Base-by-base conservation (phyloP, 257 asterid species). In the Solanum neorickii region DNA sequence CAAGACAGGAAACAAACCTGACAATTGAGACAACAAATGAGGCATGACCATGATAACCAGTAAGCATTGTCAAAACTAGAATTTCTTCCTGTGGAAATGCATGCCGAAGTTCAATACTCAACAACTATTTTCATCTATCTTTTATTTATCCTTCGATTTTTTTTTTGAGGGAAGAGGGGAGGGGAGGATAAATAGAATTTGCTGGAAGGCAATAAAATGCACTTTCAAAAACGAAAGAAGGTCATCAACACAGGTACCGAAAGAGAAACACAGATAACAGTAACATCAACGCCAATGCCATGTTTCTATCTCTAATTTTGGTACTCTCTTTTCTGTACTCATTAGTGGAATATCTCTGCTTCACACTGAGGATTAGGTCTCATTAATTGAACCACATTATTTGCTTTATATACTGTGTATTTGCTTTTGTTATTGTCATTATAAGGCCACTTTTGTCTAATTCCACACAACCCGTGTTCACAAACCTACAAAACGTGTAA, bases 1-100 rank as follows among this genome's bases (percentile, higher is more conserved):
- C 92, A 83, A 96, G 92, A 91, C 95, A 94, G 13, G 99, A 92
- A 87, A 97, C 98, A 86, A 91, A 97, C 92, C 99, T 97, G 97
- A 86, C 44, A 83, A 88, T 69, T 47, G 82, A 87, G 27, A 89
- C 72, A 68, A 83, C 52, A 87, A 78, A 56, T 27, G 47, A 85
- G 87, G 74, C 39, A 85, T 82, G 41, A 62, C 82, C 33, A 70
- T 25, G 52, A 15, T 14, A 60, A 56, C 39, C 82, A 84, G 14
- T 18, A 47, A 33, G 18, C 3, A 6, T 37, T 52, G 12, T 29
- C 21, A 18, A 46, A 42, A 74, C 35, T 46, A 74, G 23, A 59
- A 20, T 47, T 16, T 29, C 68, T 62, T 16, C n/a, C 39, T 56
- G 41, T 25, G 25, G 12, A 76, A 47, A 80, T 47, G 41, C 68